These are phyloP conservation scores for Pholiota molesta DNA, from an alignment of 768 basidiomycete genomes.

Conservation along the genomic window DNA sequence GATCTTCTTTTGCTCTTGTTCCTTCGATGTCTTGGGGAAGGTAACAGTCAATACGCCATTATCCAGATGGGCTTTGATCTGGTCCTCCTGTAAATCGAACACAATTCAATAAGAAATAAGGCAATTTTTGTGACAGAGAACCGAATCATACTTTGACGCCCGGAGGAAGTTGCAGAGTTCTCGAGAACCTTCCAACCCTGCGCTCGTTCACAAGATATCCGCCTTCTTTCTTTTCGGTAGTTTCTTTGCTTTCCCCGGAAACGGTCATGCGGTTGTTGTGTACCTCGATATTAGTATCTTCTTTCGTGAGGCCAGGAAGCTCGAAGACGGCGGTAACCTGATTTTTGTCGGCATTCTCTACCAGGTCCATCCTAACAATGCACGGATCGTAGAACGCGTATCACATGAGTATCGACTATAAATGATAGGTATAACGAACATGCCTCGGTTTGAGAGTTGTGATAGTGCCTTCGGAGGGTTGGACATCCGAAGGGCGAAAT, in stretches of 20 bases:
- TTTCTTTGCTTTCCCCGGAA: constrained; percentile 47
- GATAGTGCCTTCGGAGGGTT: background rate
- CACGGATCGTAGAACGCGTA: too few relatives aligned
- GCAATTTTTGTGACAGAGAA: background rate
- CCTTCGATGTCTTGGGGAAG: constrained; percentile 42
- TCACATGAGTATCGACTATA: too few relatives aligned
- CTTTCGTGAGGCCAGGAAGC: constrained; percentile 58
- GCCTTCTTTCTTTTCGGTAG: constrained; percentile 37
- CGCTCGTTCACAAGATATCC: constrained; percentile 54
- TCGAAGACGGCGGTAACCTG: constrained; percentile 60
- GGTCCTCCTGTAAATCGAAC: constrained; percentile 26
- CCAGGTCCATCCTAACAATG: constrained; percentile 51
- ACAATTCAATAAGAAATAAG: constrained; percentile 29
- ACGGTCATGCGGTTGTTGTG: constrained; percentile 53
- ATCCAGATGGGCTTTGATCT: constrained; percentile 42
- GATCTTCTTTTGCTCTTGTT: constrained; percentile 33
- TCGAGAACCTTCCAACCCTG: constrained; percentile 45
- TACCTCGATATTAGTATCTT: constrained; percentile 56
- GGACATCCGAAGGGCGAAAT: too few relatives aligned
- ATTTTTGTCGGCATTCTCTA: constrained; percentile 49
- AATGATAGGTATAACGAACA: background rate
- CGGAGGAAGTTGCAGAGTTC: constrained; percentile 52
- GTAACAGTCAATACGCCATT: constrained; percentile 50
- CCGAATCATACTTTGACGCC: constrained; percentile 49
- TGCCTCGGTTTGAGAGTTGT: constrained; percentile 32